Percentiles rank a stretch among this genome's conserved stretches.
Conservation (phyloP, 1,284 basidiomycete species). For the Pyrrhoderma lamaoense region DNA sequence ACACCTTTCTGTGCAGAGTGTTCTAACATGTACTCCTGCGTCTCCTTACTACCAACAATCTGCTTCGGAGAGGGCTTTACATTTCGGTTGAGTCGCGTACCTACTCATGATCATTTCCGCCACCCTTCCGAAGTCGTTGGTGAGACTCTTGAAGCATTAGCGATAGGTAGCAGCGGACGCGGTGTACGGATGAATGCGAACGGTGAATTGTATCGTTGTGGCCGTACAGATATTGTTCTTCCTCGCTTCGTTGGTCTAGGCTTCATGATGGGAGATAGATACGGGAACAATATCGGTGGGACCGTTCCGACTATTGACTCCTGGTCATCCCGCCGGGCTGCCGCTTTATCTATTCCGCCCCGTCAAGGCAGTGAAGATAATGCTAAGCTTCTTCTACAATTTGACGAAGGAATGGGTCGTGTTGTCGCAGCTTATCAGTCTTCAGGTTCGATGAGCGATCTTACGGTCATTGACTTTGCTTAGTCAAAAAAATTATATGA, state of each 20-base stretch:
- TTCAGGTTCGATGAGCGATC: not conserved
- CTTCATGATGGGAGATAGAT: not conserved
- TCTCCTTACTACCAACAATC: not conserved
- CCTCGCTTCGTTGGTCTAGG: constrained; percentile 3
- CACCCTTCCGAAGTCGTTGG: not conserved
- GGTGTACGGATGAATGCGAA: constrained; percentile 10
- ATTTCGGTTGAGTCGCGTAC: constrained; percentile 14
- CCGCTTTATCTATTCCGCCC: not conserved
- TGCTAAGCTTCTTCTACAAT: constrained; percentile 1
- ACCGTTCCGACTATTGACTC: constrained; percentile 12
- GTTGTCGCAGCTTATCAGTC: not conserved
- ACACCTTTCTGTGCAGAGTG: constrained; percentile 6
- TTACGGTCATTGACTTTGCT: constrained; percentile 14
- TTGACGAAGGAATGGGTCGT: constrained; percentile 16
- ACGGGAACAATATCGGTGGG: not conserved
- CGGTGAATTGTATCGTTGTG: constrained; percentile 11
- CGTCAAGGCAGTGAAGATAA: not conserved
- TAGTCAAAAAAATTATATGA: not conserved
- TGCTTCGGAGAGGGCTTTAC: not conserved
- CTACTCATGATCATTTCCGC: not conserved
- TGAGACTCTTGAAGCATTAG: not conserved
- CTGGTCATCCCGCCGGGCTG: constrained; percentile 10
- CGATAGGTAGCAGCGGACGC: constrained; percentile 9
- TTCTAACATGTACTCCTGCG: constrained; percentile 2
- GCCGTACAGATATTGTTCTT: constrained; percentile 8